Evolutionary conservation across 768 basidiomycete species (phyloP).

Genomic region (Coprinopsis marcescibilis): DNA sequence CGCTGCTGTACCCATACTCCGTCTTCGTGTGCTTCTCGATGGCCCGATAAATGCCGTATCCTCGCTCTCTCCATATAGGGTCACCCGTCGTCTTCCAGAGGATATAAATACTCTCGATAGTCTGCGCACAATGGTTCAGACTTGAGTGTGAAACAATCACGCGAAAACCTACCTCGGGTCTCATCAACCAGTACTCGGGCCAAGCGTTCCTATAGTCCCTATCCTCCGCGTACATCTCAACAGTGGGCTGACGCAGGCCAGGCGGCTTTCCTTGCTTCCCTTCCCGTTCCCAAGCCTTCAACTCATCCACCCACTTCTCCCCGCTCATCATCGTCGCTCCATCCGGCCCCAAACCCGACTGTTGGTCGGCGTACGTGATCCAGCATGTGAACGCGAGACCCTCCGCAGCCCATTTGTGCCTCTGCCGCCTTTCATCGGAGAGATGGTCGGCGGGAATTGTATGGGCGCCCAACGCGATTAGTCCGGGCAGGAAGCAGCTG

Average conservation of each 20-base stretch:
- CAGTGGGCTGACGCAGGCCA: conserved; percentile 16
- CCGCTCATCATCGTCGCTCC: conserved; percentile 31
- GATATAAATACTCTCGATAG: conserved; percentile 49
- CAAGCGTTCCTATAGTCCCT: conserved; percentile 36
- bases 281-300: conserved; percentile 37
- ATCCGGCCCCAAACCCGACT: conserved; percentile 62
- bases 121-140: conserved; percentile 23
- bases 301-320: conserved; percentile 31
- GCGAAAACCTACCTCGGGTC: conserved; percentile 39
- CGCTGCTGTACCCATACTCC: conserved; percentile 40
- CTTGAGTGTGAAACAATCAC: background rate
- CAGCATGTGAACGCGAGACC: conserved; percentile 60
- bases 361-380: conserved; percentile 57
- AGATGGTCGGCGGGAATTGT: conserved; percentile 22
- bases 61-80: conserved; percentile 45
- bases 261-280: conserved; percentile 25
- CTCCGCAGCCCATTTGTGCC: conserved; percentile 55
- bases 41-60: conserved; percentile 42
- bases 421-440: conserved; percentile 29
- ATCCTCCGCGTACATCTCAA: conserved; percentile 11
- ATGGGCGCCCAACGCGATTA: conserved; percentile 53
- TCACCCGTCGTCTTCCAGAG: conserved; percentile 49
- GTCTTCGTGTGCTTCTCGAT: conserved; percentile 44
- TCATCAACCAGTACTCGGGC: conserved; percentile 30
- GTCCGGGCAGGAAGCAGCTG: conserved; percentile 58